A percentile compares a stretch with the other conserved stretches of the same genome.
Conservation (phyloP, 495 filamentous ascomycete species). For the Sphaerosporella brunnea region DNA sequence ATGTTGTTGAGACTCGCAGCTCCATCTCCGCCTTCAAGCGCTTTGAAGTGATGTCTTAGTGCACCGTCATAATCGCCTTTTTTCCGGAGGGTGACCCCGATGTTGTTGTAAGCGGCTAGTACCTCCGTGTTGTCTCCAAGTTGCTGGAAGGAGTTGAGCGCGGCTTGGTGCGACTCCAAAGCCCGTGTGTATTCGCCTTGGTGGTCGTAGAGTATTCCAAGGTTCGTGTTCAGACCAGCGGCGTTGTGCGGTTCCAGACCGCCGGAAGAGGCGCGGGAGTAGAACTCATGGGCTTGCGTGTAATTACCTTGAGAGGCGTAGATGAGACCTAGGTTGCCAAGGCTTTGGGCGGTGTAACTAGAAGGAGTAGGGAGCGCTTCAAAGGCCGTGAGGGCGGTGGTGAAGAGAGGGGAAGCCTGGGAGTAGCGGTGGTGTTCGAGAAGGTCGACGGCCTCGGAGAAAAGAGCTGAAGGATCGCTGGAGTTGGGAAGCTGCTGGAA, state of each 20-base stretch:
- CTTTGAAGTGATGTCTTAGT: constrained; percentile 9
- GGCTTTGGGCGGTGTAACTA: no score
- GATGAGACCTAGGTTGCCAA: not conserved
- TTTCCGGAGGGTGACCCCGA: constrained; percentile 2
- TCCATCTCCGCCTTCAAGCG: constrained; percentile 6
- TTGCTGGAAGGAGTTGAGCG: not conserved
- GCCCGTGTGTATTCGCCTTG: not conserved
- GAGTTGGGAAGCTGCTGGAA: no score
- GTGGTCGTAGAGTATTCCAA: not conserved
- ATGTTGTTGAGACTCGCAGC: constrained; percentile 4
- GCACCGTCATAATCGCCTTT: constrained; percentile 16
- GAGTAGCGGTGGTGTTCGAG: not conserved
- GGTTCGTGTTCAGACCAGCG: not conserved
- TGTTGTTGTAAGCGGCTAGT: constrained; percentile 3
- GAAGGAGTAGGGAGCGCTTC: no score
- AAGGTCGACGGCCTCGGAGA: not conserved
- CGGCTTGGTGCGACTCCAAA: not conserved
- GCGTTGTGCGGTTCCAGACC: not conserved
- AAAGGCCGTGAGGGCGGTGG: no score
- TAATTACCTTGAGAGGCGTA: not conserved
- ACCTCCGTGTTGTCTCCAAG: constrained; percentile 6
- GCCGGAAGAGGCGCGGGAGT: not conserved
- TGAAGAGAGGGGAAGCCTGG: no score
- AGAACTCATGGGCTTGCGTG: not conserved
- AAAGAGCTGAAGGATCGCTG: no score